These are phyloP conservation scores for Spencermartinsiella europaea DNA, from an alignment of 805 yeast genomes.

Conservation along the genomic window DNA sequence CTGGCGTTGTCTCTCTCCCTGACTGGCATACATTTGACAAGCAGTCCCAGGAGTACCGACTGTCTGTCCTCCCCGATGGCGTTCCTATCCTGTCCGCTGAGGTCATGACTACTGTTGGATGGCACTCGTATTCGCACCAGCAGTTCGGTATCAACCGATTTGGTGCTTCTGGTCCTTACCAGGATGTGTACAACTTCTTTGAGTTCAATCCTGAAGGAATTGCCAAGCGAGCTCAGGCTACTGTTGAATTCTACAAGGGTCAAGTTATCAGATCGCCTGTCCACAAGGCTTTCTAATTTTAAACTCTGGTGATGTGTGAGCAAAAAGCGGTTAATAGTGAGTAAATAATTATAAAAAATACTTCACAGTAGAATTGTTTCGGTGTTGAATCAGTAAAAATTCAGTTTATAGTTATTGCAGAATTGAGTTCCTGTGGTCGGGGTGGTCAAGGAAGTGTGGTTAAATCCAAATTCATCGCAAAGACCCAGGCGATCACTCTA, in stretches of 20 bases:
- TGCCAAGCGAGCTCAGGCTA: slow-evolving; percentile 77
- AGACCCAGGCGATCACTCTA: too few species aligned
- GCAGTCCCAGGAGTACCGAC: slow-evolving; percentile 75
- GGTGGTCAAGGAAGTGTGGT: background rate
- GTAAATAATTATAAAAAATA: too few species aligned
- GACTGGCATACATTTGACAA: slow-evolving; percentile 85
- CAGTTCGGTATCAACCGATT: slow-evolving; percentile 93
- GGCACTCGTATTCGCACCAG: slow-evolving; percentile 94
- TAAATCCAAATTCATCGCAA: background rate
- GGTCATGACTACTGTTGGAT: slow-evolving; percentile 85
- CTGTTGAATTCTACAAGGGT: slow-evolving; percentile 80
- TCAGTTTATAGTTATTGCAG: too few species aligned
- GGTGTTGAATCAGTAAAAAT: too few species aligned
- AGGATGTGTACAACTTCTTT: slow-evolving; percentile 74
- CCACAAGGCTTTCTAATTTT: slow-evolving; percentile 58
- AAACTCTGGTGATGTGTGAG: background rate
- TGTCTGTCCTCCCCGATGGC: slow-evolving; percentile 90
- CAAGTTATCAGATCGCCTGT: slow-evolving; percentile 67
- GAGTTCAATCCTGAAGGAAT: slow-evolving; percentile 92
- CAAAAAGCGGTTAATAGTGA: too few species aligned
- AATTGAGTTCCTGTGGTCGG: too few species aligned
- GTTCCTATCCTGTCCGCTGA: slow-evolving; percentile 90
- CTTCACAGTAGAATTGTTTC: background rate
- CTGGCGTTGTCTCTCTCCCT: slow-evolving; percentile 86
- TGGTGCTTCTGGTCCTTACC: slow-evolving; percentile 93